Evolutionary conservation across 129 eudicot genomes (phyloP).

Genomic region (Pseudognaphalium luteoalbum): DNA sequence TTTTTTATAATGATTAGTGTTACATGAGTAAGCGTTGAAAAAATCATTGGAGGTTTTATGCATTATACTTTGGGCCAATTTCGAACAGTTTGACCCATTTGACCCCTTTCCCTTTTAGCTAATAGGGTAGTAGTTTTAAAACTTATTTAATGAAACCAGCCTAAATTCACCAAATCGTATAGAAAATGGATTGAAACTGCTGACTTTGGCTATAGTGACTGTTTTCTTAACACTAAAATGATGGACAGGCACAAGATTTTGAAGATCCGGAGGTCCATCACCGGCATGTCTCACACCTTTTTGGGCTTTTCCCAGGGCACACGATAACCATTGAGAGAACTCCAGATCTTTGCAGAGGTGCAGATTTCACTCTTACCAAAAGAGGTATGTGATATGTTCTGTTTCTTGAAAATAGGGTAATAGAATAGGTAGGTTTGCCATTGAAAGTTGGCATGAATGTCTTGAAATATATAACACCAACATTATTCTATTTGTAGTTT

Average conservation of each 20-base stretch:
- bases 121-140: neutral
- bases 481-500: conserved; percentile 5
- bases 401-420: neutral
- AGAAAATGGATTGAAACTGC: neutral
- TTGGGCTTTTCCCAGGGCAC: conserved; percentile 83
- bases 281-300: conserved; percentile 83
- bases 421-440: neutral
- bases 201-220: neutral
- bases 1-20: neutral
- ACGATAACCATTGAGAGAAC: conserved; percentile 62
- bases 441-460: neutral
- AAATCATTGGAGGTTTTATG: neutral
- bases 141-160: neutral
- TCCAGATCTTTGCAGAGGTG: conserved; percentile 89
- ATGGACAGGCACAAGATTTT: conserved; percentile 67
- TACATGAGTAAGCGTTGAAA: neutral
- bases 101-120: neutral
- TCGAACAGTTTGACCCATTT: neutral
- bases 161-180: neutral
- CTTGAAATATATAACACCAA: neutral
- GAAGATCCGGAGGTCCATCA: conserved; percentile 88
- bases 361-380: conserved; percentile 51
- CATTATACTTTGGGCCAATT: neutral
- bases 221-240: neutral
- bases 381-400: conserved; percentile 48